Conservation (phyloP, 1,139 yeast species). For the Scheffersomyces illinoinensis region DNA sequence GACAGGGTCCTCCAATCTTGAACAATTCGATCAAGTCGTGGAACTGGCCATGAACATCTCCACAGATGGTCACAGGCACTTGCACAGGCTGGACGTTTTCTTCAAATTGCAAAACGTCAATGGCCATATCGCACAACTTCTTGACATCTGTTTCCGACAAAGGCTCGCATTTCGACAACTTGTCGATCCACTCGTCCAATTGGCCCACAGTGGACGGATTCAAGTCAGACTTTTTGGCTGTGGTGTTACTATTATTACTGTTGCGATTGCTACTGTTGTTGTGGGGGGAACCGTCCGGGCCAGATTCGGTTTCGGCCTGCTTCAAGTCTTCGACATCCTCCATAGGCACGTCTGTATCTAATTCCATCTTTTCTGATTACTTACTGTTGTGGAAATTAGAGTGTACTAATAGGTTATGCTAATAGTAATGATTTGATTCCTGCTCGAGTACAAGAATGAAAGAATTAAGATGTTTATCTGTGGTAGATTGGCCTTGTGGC, state of each 20-base stretch:
- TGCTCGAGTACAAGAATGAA: not conserved
- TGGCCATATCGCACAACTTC: conserved; percentile 83
- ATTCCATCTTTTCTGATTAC: conserved; percentile 44
- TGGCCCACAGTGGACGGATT: conserved; percentile 50
- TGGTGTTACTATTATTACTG: conserved; percentile 11
- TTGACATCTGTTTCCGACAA: conserved; percentile 81
- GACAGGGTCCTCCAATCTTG: conserved; percentile 85
- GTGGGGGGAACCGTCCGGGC: not conserved
- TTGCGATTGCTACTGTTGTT: conserved; percentile 13
- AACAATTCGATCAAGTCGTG: conserved; percentile 91
- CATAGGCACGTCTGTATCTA: conserved; percentile 72
- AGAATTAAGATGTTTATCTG: not conserved
- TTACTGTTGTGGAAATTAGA: not conserved
- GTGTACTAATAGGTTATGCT: not conserved
- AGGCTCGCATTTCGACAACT: conserved; percentile 76
- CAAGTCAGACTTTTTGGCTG: conserved; percentile 24
- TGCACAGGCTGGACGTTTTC: conserved; percentile 93
- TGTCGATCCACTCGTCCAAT: conserved; percentile 87
- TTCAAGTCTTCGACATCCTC: conserved; percentile 58
- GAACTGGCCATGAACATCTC: conserved; percentile 96
- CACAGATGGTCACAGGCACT: conserved; percentile 96
- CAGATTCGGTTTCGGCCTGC: conserved; percentile 12
- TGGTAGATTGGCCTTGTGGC: not conserved
- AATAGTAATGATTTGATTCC: not conserved
- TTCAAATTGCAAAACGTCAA: conserved; percentile 86